A percentile compares a stretch with the other conserved stretches of the same genome.
phyloP scores from a whole-genome alignment of 2,329 filamentous ascomycete genomes.

The Daldinia sp. region DNA sequence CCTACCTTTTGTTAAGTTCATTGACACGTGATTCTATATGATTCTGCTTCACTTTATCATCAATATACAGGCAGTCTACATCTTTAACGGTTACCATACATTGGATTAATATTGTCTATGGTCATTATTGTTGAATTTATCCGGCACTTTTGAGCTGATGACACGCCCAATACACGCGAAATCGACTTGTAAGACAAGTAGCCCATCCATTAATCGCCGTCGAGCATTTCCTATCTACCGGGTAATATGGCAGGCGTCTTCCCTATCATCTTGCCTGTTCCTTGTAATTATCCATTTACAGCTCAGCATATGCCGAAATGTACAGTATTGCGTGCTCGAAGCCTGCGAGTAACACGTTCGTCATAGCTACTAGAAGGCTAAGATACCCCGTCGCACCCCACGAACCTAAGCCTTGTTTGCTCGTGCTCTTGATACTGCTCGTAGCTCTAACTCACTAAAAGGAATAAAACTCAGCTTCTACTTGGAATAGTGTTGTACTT shows the following conservation, averaged over 20 bases:
- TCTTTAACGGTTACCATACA: too few relatives aligned
- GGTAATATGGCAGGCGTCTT: slow-evolving; percentile 15
- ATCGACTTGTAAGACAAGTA: not conserved
- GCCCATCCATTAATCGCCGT: not conserved
- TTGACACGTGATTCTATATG: too few relatives aligned
- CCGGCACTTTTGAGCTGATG: slow-evolving; percentile 8
- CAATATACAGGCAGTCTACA: too few relatives aligned
- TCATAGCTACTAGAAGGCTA: not conserved
- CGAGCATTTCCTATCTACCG: slow-evolving; percentile 19
- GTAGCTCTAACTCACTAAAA: not conserved
- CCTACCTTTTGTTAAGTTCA: too few relatives aligned
- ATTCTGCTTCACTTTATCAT: too few relatives aligned
- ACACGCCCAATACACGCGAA: not conserved
- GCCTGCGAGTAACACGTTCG: not conserved
- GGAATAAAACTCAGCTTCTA: not conserved
- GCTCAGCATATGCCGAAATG: slow-evolving; percentile 14
- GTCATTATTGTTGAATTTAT: slow-evolving; percentile 18
- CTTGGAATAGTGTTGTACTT: not conserved
- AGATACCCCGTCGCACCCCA: too few relatives aligned
- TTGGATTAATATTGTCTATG: too few relatives aligned
- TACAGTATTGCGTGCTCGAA: slow-evolving; percentile 17
- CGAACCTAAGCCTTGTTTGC: not conserved
- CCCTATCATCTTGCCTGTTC: not conserved
- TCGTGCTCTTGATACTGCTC: not conserved
- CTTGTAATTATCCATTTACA: slow-evolving; percentile 27